phyloP scores from a whole-genome alignment of 2,329 filamentous ascomycete species.

The Calonectria pseudoreteaudii region DNA sequence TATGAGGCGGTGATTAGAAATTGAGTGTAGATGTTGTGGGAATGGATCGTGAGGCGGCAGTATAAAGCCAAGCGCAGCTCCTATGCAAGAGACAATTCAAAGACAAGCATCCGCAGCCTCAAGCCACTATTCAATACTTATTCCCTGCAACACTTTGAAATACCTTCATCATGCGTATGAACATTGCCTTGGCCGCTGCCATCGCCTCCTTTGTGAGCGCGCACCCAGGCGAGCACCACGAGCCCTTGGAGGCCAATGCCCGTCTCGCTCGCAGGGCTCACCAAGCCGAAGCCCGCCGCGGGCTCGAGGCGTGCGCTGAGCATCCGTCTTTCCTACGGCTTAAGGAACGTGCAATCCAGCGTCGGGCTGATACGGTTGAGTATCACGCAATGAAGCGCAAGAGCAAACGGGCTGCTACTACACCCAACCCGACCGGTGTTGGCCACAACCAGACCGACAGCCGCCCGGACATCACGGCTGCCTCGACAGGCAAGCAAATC shows the following conservation, averaged over 20 bases:
- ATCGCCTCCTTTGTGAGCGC: neutral
- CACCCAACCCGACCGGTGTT: neutral
- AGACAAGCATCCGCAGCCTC: neutral
- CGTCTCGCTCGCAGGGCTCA: neutral
- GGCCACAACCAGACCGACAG: neutral
- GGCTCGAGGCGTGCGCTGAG: neutral
- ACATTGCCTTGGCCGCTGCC: neutral
- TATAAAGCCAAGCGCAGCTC: neutral
- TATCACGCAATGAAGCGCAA: neutral
- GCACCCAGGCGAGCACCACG: neutral
- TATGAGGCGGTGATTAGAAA: neutral
- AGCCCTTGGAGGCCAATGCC: neutral
- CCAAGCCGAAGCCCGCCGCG: neutral
- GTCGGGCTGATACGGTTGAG: neutral
- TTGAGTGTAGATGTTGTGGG: neutral
- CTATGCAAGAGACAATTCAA: neutral
- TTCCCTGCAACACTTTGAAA: neutral
- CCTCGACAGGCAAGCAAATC: neutral
- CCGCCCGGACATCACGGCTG: neutral
- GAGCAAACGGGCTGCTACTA: neutral
- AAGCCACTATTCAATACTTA: neutral
- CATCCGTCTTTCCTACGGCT: neutral
- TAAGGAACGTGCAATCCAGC: neutral
- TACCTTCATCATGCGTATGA: neutral
- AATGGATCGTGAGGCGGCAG: neutral